Base-by-base conservation (phyloP, 1,284 basidiomycete species). In the Coniferiporia weirii region DNA sequence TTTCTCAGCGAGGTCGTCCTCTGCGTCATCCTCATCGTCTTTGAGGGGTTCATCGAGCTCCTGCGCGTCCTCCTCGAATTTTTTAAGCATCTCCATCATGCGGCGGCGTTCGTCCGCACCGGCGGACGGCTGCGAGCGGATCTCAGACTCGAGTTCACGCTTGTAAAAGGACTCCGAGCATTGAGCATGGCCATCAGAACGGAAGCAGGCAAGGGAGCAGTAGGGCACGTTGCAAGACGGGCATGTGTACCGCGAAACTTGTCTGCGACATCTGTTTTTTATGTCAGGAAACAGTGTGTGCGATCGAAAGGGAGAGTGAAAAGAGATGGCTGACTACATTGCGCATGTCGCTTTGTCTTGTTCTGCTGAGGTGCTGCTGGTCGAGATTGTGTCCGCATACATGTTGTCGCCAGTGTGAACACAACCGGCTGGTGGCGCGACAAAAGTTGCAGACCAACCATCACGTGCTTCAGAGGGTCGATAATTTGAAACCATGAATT, bases 121-220 rank as follows among this genome's bases (percentile, higher is more conserved):
- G 64, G 77, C 82, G 1, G 81, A 79, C 1, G 85, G 76, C 36
- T 75, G 75, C 0, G 76, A 69, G 48, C 77, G 74, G 57, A 90
- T 85, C 32, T 86, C 82, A 1, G 72, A 70, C 62, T 86, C 81
- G 2, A 93, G 70, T 63, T 90, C 83, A 53, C 83, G 83, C 63
- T 82, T 82, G 70, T 90, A 91, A 69, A 93, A 93, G 0, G 73
- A 69, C 66, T 92, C 90, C 15, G 89, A 89, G 71, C 90, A 93
- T 67, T 79, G 76, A 1, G 75, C 72, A 68, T 92, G 91, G 20
- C 85, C 87, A 72, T 83, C 76, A 34, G 86, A 85, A 38, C 85
- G 83, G 71, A 90, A 93, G 70, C 91, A 93, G 12, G 76, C 75
- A 44, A 93, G 70, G 15, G 88, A 89, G 72, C 91, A 93, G 66